A percentile compares a stretch with the other conserved stretches of the same genome.
Evolutionary conservation across 345 rosid species (phyloP).

Genomic region (Eucalyptus melliodora): DNA sequence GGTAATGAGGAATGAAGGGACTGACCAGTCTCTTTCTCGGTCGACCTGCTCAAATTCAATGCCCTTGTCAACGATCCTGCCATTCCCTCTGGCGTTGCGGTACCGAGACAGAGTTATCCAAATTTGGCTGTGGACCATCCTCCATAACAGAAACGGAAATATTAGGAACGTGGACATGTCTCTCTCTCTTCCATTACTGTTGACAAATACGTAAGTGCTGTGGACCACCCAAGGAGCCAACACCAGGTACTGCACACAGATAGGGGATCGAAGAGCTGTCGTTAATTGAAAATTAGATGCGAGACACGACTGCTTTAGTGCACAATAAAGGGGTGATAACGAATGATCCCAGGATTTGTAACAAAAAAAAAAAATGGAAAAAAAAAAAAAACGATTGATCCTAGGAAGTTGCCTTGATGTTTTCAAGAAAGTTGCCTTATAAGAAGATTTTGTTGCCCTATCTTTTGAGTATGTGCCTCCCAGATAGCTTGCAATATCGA

Average conservation of each 20-base stretch:
- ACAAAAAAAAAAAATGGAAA: no score
- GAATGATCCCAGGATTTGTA: neutral
- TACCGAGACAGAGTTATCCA: conserved; percentile 67
- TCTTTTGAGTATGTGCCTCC: neutral
- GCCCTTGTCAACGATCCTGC: conserved; percentile 46
- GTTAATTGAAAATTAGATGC: neutral
- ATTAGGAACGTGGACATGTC: conserved; percentile 18
- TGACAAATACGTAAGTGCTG: conserved; percentile 10
- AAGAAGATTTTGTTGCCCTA: neutral
- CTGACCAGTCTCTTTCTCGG: neutral
- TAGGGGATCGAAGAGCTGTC: neutral
- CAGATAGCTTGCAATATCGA: neutral
- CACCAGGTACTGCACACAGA: conserved; percentile 23
- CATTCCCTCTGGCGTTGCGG: conserved; percentile 45
- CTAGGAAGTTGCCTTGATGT: neutral
- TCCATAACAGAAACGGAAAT: conserved; percentile 29
- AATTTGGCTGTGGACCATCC: conserved; percentile 56
- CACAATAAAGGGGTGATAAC: neutral
- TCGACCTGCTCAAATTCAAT: conserved; percentile 84
- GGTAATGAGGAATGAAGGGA: neutral
- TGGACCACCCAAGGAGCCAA: conserved; percentile 29
- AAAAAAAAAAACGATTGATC: neutral
- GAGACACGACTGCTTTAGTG: neutral
- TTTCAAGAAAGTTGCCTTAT: neutral
- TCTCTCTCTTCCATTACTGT: conserved; percentile 10